Evolutionary conservation across 2,329 filamentous ascomycete species (phyloP).

Genomic region (Aspergillus sp.): DNA sequence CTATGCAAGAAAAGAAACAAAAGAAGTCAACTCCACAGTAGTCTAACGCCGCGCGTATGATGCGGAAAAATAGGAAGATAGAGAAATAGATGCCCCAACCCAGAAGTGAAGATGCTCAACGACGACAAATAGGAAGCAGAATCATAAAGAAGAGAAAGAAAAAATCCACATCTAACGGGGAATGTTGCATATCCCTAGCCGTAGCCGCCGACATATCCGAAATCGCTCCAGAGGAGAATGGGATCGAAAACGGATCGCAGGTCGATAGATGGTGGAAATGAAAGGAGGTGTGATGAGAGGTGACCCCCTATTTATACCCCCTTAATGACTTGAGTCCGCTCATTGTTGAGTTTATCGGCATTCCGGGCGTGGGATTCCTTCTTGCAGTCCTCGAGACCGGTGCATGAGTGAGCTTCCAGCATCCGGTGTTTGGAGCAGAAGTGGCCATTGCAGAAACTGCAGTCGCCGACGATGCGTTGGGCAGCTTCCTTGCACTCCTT

Average conservation of each 20-base stretch:
- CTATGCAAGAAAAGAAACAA: constrained; percentile 15
- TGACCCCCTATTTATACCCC: constrained; percentile 64
- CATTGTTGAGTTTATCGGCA: constrained; percentile 84
- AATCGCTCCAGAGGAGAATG: neutral
- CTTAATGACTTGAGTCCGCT: constrained; percentile 91
- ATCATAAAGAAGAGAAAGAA: constrained; percentile 6
- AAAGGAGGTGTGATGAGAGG: no score
- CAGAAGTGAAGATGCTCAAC: constrained; percentile 14
- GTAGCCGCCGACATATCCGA: neutral
- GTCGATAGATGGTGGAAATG: neutral
- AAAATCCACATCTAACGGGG: neutral
- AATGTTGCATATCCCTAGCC: neutral
- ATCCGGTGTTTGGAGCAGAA: constrained; percentile 95
- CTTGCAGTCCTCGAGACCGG: constrained; percentile 93
- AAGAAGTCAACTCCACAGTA: constrained; percentile 18
- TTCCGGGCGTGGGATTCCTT: constrained; percentile 95
- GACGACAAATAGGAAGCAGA: constrained; percentile 4
- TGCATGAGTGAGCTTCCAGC: constrained; percentile 91
- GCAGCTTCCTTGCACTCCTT: constrained; percentile 85
- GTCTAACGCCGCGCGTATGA: constrained; percentile 29
- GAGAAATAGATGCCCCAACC: constrained; percentile 14
- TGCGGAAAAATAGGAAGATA: constrained; percentile 10
- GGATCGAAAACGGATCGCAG: neutral
- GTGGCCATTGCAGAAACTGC: constrained; percentile 88
- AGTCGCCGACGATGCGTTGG: constrained; percentile 94